A percentile compares a stretch with the other conserved stretches of the same genome.
Evolutionary conservation across 2,329 filamentous ascomycete genomes (phyloP).

Genomic region (Mycosphaerella sp.): DNA sequence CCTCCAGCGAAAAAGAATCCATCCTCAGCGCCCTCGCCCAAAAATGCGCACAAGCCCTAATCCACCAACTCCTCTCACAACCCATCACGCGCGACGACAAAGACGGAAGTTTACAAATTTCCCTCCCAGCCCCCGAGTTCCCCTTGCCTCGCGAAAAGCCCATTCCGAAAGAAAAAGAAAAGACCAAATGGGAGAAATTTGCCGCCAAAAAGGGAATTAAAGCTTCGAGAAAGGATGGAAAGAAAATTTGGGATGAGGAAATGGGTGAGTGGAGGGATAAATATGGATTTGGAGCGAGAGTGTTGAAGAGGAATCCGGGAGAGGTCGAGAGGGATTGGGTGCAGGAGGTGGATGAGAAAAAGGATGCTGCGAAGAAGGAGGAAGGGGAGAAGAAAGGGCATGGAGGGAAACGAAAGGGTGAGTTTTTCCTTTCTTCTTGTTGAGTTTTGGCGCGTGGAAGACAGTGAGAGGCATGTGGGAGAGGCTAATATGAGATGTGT

Average conservation of each 20-base stretch:
- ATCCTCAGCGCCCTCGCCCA: conserved; percentile 68
- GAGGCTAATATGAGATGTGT: not conserved
- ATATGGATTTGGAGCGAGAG: conserved; percentile 82
- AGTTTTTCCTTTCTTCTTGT: not conserved
- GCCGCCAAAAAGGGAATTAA: conserved; percentile 96
- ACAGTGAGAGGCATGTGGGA: too few species aligned
- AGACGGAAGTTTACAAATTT: conserved; percentile 62
- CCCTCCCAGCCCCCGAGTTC: conserved; percentile 64
- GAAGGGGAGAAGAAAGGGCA: conserved; percentile 38
- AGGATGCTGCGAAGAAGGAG: conserved; percentile 55
- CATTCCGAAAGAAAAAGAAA: conserved; percentile 69
- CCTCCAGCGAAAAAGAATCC: conserved; percentile 50
- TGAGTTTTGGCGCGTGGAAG: too few species aligned
- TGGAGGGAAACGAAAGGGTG: conserved; percentile 19
- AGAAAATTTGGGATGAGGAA: conserved; percentile 77
- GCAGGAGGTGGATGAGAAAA: conserved; percentile 73
- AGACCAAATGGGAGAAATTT: conserved; percentile 94
- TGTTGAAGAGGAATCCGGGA: conserved; percentile 63
- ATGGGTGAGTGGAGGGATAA: conserved; percentile 84
- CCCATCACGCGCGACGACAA: conserved; percentile 62
- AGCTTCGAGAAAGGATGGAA: conserved; percentile 73
- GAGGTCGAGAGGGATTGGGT: conserved; percentile 69
- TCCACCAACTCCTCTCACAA: conserved; percentile 90
- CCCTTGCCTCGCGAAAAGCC: conserved; percentile 85
- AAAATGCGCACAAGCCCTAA: conserved; percentile 82